Percentiles rank a stretch among this genome's conserved stretches.
Evolutionary conservation across 768 basidiomycete genomes (phyloP).

Genomic region (Lactifluus volemus): DNA sequence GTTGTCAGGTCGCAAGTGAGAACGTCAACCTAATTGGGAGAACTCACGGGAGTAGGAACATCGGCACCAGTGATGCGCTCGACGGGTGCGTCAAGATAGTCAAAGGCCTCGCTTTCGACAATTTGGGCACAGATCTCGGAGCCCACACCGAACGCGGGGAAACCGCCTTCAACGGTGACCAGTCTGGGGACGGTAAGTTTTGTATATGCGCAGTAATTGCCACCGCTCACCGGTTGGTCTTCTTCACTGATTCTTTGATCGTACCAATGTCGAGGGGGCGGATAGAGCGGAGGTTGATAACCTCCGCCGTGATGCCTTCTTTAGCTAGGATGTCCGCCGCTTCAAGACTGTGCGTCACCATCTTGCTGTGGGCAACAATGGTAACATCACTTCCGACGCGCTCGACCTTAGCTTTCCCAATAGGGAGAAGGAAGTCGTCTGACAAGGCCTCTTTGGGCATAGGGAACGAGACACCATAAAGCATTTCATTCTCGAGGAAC

Average conservation of each 20-base stretch:
- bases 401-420: conserved; percentile 97
- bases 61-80: conserved; percentile 98
- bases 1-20: conserved; percentile 2
- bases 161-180: conserved; percentile 94
- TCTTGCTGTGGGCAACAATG: conserved; percentile 95
- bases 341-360: conserved; percentile 92
- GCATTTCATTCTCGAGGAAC: conserved; percentile 98
- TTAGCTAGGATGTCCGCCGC: conserved; percentile 90
- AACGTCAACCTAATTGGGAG: conserved; percentile 2
- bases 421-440: conserved; percentile 89
- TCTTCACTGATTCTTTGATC: conserved; percentile 95
- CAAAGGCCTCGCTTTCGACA: conserved; percentile 94
- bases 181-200: conserved; percentile 40
- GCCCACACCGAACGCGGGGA: conserved; percentile 97
- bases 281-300: conserved; percentile 93
- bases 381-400: conserved; percentile 89
- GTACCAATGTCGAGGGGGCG: conserved; percentile 97
- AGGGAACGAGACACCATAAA: conserved; percentile 96
- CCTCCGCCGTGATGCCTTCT: conserved; percentile 96
- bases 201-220: not conserved
- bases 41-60: conserved; percentile 87
- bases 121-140: conserved; percentile 98
- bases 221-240: conserved; percentile 78
- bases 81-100: conserved; percentile 96
- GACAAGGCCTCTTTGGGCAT: conserved; percentile 94